phyloP scores from a whole-genome alignment of 2,329 filamentous ascomycete species.

The Xylaria arbuscula region DNA sequence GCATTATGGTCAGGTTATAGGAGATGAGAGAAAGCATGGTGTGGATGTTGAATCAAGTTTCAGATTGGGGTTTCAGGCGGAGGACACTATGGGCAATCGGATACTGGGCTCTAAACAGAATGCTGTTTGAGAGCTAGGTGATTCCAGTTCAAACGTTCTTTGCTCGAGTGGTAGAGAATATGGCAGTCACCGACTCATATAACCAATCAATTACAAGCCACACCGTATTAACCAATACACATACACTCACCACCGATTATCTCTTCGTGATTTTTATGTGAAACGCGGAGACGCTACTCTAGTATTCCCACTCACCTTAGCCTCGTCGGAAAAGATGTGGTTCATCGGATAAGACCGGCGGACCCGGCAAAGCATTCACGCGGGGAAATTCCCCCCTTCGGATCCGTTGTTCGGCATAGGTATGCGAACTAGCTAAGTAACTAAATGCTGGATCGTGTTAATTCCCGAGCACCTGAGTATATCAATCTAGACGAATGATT shows the following conservation, averaged over 20 bases:
- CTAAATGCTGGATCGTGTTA: not conserved
- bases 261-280: not conserved
- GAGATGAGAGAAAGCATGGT: not conserved
- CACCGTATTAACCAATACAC: not conserved
- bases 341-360: constrained; percentile 34
- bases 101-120: not conserved
- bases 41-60: constrained; percentile 3
- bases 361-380: constrained; percentile 36
- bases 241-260: not conserved
- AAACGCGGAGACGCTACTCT: not conserved
- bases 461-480: not conserved
- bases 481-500: not conserved
- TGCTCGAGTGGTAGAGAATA: not conserved
- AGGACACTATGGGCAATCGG: not conserved
- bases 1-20: constrained; percentile 6
- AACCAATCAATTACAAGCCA: not conserved
- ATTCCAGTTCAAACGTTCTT: not conserved
- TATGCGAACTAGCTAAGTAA: constrained; percentile 2
- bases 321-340: constrained; percentile 22
- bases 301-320: not conserved
- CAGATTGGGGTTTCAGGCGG: constrained; percentile 4
- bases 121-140: not conserved
- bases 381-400: constrained; percentile 39
- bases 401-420: constrained; percentile 46
- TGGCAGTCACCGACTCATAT: not conserved